A percentile compares a stretch with the other conserved stretches of the same genome.
Evolutionary conservation across 2,329 filamentous ascomycete species (phyloP).

Genomic region (Xylaria digitata): DNA sequence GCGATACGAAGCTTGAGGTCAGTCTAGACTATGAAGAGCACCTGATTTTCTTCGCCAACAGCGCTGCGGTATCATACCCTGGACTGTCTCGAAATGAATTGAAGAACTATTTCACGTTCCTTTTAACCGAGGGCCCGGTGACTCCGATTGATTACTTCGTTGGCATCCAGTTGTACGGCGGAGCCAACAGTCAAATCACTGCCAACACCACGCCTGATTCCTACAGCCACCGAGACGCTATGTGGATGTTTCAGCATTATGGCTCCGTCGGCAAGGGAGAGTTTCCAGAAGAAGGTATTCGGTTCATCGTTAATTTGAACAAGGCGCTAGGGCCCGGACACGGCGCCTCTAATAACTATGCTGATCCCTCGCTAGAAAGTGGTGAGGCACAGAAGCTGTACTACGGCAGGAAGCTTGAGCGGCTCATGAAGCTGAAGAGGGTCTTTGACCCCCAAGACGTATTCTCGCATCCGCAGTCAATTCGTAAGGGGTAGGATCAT

Average conservation of each 20-base stretch:
- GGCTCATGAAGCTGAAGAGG: constrained; percentile 43
- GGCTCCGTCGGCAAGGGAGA: constrained; percentile 34
- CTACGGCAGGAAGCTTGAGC: constrained; percentile 39
- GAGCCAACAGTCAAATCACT: constrained; percentile 50
- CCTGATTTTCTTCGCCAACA: constrained; percentile 53
- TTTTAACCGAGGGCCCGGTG: constrained; percentile 34
- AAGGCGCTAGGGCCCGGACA: constrained; percentile 38
- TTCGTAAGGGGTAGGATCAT: constrained; percentile 24
- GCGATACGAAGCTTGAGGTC: constrained; percentile 38
- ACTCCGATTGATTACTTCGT: constrained; percentile 48
- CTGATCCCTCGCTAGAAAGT: constrained; percentile 42
- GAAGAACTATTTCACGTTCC: constrained; percentile 44
- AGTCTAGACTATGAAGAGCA: constrained; percentile 34
- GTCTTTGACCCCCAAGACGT: constrained; percentile 44
- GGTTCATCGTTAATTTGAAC: constrained; percentile 43
- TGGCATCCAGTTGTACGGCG: constrained; percentile 52
- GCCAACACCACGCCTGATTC: constrained; percentile 18
- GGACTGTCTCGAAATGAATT: constrained; percentile 42
- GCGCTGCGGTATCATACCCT: constrained; percentile 47
- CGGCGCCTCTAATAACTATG: constrained; percentile 47
- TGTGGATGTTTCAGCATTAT: constrained; percentile 52
- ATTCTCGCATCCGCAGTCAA: constrained; percentile 47
- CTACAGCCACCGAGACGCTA: constrained; percentile 48
- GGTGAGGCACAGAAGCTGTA: constrained; percentile 44
- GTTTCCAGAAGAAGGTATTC: constrained; percentile 41